phyloP scores from a whole-genome alignment of 192 early-diverging fungal genomes.

The Ambispora gerdemannii region DNA sequence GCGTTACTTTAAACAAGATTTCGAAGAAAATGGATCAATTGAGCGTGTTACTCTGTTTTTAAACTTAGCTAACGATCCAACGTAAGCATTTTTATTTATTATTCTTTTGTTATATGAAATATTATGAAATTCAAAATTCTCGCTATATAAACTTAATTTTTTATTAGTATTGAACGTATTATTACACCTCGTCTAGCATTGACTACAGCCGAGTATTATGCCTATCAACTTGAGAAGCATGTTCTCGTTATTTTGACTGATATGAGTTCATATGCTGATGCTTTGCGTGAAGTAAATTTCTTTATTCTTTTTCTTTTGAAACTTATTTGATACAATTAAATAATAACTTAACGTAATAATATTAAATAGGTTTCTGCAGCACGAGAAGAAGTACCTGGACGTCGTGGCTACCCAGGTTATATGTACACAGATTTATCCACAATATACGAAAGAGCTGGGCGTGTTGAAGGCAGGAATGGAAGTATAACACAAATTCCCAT shows the following conservation, averaged over 20 bases:
- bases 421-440: conserved; percentile 99
- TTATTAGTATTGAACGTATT: conserved; percentile 92
- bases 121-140: too few relatives aligned
- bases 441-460: conserved; percentile 98
- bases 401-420: conserved; percentile 99
- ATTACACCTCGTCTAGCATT: conserved; percentile 98
- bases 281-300: conserved; percentile 83
- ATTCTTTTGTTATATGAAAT: neutral
- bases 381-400: conserved; percentile 98
- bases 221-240: conserved; percentile 99
- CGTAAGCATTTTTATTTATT: conserved; percentile 47
- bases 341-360: too few relatives aligned
- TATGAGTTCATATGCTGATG: conserved; percentile 99
- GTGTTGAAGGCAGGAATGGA: conserved; percentile 95
- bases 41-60: conserved; percentile 98
- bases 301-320: too few relatives aligned
- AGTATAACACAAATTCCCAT: conserved; percentile 99
- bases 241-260: conserved; percentile 98
- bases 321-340: too few relatives aligned
- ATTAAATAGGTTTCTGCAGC: conserved; percentile 80
- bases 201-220: conserved; percentile 99
- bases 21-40: conserved; percentile 99
- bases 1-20: conserved; percentile 99
- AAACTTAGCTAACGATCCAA: conserved; percentile 99
- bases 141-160: neutral